Evolutionary conservation across 495 filamentous ascomycete genomes (phyloP), one percentile per base, ranked within the genome.

Genomic region (Podospora comata): DNA sequence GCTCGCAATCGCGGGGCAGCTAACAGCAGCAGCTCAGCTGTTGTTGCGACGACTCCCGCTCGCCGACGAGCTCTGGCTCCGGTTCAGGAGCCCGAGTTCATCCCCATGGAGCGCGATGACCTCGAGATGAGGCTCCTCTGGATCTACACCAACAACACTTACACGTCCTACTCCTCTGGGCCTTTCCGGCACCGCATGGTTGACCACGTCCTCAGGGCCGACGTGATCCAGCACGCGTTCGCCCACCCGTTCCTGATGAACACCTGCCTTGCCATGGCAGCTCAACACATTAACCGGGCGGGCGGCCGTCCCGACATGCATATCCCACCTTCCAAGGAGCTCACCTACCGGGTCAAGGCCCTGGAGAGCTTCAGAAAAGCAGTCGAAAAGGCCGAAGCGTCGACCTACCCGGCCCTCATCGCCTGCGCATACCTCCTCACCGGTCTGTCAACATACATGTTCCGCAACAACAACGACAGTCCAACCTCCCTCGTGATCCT

Each of bases 201-300:
- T 60, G 75, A 80, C 64, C 65, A 79, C 58, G 69, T 80, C 62
- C 74, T 86, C 20, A 73, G 75, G 59, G 74, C 80, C n/a, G 77
- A 76, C 16, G 63, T 85, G 16, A 77, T 82, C 55, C 76, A 84
- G 62, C 77, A 83, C 26, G 83, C 82, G 56, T 82, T 83, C 62
- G 68, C 76, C 58, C 78, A 76, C 34, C 81, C 80, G 1, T 86
- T 83, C 60, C 76, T 86, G n/a, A 80, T 86, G 78, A 73, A 85
- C 65, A 78, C 75, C 57, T 28, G 85, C 5, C 80, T 85, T 65
- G 82, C 75, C n/a, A 72, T 84, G 11, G 72, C 84, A 4, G 79
- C 83, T 7, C 71, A 81, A 30, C 81, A 85, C 67, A 72, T 80
- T 65, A 78, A 78, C 64, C 67, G 60, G 5, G 67, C 82, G 30